phyloP scores from a whole-genome alignment of 257 asterid species.

The Ballota nigra region DNA sequence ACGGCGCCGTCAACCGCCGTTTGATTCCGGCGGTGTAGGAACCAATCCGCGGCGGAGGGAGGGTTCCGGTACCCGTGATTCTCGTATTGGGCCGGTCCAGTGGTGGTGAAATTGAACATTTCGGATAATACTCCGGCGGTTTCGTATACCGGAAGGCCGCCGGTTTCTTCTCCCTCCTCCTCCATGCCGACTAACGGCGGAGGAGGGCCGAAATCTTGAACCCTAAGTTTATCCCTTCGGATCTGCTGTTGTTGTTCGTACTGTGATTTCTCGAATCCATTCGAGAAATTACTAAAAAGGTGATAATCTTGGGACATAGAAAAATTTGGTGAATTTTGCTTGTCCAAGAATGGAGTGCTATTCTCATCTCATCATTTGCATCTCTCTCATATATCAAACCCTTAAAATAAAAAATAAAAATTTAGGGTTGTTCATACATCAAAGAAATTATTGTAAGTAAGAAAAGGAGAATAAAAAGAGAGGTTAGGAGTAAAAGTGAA shows the following conservation, averaged over 20 bases:
- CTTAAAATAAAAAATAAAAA: background rate
- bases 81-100: slow-evolving; percentile 47
- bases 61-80: slow-evolving; percentile 47
- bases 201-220: slow-evolving; percentile 52
- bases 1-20: slow-evolving; percentile 25
- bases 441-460: too few species aligned
- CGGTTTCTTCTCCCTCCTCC: slow-evolving; percentile 52
- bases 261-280: slow-evolving; percentile 77
- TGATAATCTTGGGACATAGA: slow-evolving; percentile 85
- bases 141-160: slow-evolving; percentile 61
- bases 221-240: slow-evolving; percentile 74
- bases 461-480: slow-evolving; percentile 33
- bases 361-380: slow-evolving; percentile 40
- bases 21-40: slow-evolving; percentile 45
- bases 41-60: slow-evolving; percentile 44
- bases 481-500: slow-evolving; percentile 45
- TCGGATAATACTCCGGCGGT: slow-evolving; percentile 73
- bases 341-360: slow-evolving; percentile 34
- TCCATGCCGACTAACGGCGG: slow-evolving; percentile 48
- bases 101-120: slow-evolving; percentile 68
- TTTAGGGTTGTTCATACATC: background rate
- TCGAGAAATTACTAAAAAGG: slow-evolving; percentile 55
- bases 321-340: slow-evolving; percentile 11
- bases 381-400: slow-evolving; percentile 29
- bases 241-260: slow-evolving; percentile 65